phyloP scores from a whole-genome alignment of 169 alveolate genomes.

The Amoebophrya sp. region DNA sequence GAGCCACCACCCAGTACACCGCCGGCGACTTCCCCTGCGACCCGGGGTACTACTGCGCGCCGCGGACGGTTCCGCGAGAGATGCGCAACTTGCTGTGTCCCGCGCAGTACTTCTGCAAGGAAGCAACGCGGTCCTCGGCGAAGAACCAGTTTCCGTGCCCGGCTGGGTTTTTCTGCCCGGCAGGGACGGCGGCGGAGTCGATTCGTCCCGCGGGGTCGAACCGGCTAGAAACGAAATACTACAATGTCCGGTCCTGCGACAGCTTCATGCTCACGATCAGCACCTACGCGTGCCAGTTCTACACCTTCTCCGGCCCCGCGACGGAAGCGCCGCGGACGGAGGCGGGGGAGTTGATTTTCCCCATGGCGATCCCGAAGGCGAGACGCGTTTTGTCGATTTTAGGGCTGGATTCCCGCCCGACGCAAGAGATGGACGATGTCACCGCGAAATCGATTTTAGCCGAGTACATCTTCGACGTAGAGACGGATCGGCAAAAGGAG shows the following conservation, averaged over 20 bases:
- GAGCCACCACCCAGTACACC: constrained; percentile 27
- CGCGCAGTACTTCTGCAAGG: constrained; percentile 30
- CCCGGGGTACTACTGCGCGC: constrained; percentile 35
- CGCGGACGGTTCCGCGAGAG: constrained; percentile 28
- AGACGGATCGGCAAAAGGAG: background rate
- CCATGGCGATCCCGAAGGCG: background rate
- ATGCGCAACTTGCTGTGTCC: constrained; percentile 35
- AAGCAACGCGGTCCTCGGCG: constrained; percentile 27
- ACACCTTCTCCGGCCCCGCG: background rate
- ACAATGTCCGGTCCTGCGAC: constrained; percentile 5
- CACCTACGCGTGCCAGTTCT: background rate
- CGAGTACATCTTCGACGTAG: constrained; percentile 5
- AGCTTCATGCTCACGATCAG: background rate
- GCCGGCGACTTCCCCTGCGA: constrained; percentile 36
- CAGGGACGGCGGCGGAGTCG: constrained; percentile 14
- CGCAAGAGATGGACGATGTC: background rate
- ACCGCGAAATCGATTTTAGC: background rate
- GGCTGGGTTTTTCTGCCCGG: constrained; percentile 16
- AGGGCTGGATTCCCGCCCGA: constrained; percentile 7
- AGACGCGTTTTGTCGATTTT: background rate
- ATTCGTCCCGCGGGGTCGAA: background rate
- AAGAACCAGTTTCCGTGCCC: constrained; percentile 29
- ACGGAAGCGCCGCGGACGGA: background rate
- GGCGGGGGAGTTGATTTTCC: background rate
- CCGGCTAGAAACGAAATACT: background rate